These are phyloP conservation scores for Fusarium begoniae DNA, from an alignment of 2,329 filamentous ascomycete genomes.

Conservation along the genomic window DNA sequence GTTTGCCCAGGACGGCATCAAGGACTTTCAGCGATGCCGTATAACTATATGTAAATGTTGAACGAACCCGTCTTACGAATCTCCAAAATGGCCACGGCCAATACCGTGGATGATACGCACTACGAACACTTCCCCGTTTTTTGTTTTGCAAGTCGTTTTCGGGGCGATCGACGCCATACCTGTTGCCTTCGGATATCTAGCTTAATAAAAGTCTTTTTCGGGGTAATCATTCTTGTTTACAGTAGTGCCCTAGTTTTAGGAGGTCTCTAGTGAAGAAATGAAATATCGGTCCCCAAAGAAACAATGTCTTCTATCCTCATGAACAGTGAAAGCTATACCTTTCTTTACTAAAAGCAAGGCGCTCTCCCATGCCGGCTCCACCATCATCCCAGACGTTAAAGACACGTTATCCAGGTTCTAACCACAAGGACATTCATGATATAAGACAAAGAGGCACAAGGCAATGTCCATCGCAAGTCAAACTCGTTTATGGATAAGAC, in stretches of 20 bases:
- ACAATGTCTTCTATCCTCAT: neutral
- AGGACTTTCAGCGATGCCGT: too few relatives aligned
- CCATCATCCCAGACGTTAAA: accelerated
- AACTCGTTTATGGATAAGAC: neutral
- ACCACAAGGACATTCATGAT: neutral
- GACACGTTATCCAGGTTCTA: neutral
- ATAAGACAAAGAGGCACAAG: neutral
- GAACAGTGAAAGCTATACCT: neutral
- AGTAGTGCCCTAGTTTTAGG: neutral
- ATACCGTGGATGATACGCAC: too few relatives aligned
- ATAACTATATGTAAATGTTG: too few relatives aligned
- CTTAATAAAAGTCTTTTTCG: neutral
- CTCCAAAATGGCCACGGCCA: too few relatives aligned
- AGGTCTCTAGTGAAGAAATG: neutral
- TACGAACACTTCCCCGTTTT: too few relatives aligned
- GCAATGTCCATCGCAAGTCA: accelerated
- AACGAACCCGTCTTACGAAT: too few relatives aligned
- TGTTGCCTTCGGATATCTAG: neutral
- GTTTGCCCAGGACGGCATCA: too few relatives aligned
- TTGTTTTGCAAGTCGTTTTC: neutral
- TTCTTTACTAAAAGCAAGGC: neutral
- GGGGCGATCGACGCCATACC: neutral
- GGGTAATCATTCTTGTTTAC: neutral
- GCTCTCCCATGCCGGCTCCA: neutral
- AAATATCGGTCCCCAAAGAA: accelerated